These are phyloP conservation scores for Trametes cinnabarina DNA, from an alignment of 768 basidiomycete genomes.

Conservation along the genomic window DNA sequence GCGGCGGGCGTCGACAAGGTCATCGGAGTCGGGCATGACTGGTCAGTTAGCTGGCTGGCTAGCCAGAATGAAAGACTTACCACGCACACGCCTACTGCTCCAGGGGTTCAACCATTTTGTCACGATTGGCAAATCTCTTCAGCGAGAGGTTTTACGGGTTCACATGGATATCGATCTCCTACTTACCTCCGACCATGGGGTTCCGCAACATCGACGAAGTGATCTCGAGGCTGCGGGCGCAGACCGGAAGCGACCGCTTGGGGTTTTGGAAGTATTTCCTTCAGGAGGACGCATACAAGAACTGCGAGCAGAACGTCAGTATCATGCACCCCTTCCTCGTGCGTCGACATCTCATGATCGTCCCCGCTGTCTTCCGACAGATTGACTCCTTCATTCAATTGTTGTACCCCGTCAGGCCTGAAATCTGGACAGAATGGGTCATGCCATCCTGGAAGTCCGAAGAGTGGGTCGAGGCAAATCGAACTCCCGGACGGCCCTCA, in stretches of 20 bases:
- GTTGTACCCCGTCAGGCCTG: not conserved
- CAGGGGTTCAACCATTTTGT: slow-evolving; percentile 36
- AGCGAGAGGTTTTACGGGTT: slow-evolving; percentile 41
- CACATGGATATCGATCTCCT: slow-evolving; percentile 35
- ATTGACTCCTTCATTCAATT: not conserved
- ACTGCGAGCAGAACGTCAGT: not conserved
- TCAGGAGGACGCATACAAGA: not conserved
- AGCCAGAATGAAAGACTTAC: not conserved
- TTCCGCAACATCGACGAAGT: too few species aligned
- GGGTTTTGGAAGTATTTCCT: not conserved
- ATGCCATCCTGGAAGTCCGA: not conserved
- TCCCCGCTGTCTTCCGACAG: not conserved
- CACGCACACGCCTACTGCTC: not conserved
- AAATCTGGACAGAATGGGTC: not conserved
- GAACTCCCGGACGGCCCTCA: not conserved
- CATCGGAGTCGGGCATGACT: slow-evolving; percentile 35
- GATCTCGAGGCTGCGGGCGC: too few species aligned
- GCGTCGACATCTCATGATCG: not conserved
- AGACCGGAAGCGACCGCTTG: too few species aligned
- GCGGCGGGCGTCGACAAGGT: slow-evolving; percentile 26
- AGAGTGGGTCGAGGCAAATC: not conserved
- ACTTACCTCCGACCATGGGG: slow-evolving; percentile 15
- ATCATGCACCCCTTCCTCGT: not conserved
- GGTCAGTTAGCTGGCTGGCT: slow-evolving; percentile 18
- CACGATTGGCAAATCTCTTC: slow-evolving; percentile 17